Percentiles rank a stretch among this genome's conserved stretches.
Evolutionary conservation across 495 filamentous ascomycete species (phyloP).

Genomic region (Lindgomyces ingoldianus): DNA sequence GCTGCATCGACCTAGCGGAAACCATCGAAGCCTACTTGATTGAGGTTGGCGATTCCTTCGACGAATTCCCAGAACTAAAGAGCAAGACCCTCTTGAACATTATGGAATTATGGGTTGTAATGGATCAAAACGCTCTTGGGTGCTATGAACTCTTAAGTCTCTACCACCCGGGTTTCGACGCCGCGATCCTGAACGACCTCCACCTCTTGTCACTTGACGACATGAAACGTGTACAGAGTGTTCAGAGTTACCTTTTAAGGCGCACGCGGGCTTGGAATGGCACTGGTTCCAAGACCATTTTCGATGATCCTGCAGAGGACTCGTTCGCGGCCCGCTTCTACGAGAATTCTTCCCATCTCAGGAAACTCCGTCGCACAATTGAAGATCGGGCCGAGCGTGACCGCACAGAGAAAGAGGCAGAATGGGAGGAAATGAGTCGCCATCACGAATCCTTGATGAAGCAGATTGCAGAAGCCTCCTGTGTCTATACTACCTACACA

Average conservation of each 20-base stretch:
- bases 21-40: slow-evolving; percentile 47
- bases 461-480: slow-evolving; percentile 38
- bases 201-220: slow-evolving; percentile 48
- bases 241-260: slow-evolving; percentile 52
- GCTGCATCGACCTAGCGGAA: slow-evolving; percentile 45
- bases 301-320: slow-evolving; percentile 43
- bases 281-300: slow-evolving; percentile 45
- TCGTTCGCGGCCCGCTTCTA: slow-evolving; percentile 54
- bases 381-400: slow-evolving; percentile 32
- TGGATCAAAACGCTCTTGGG: slow-evolving; percentile 45
- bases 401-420: slow-evolving; percentile 43
- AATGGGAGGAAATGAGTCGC: slow-evolving; percentile 45
- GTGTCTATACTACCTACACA: neutral
- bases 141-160: slow-evolving; percentile 45
- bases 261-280: slow-evolving; percentile 36
- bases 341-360: slow-evolving; percentile 33
- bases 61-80: slow-evolving; percentile 50
- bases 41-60: slow-evolving; percentile 46
- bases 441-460: slow-evolving; percentile 48
- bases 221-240: slow-evolving; percentile 51
- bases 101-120: slow-evolving; percentile 50
- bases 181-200: slow-evolving; percentile 54
- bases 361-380: slow-evolving; percentile 46
- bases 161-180: slow-evolving; percentile 47
- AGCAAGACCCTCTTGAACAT: slow-evolving; percentile 49